Evolutionary conservation across 768 basidiomycete species (phyloP).

Genomic region (Boletus bicolor): DNA sequence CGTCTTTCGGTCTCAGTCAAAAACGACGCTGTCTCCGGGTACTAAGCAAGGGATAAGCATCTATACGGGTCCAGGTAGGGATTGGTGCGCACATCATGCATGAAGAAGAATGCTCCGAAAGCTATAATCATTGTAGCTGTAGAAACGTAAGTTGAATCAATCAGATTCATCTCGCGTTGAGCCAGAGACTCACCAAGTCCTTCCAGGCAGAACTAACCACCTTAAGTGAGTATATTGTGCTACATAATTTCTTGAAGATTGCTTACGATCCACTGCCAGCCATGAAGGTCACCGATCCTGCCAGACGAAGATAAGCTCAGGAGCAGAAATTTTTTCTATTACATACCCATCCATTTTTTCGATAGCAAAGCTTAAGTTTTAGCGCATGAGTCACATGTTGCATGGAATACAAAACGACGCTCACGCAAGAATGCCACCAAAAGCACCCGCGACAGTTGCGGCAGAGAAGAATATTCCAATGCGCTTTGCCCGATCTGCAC

Average conservation of each 20-base stretch:
- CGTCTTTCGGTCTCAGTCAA: constrained; percentile 43
- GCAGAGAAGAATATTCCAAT: constrained; percentile 63
- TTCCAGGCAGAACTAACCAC: constrained; percentile 31
- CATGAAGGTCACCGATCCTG: constrained; percentile 30
- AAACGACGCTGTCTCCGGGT: constrained; percentile 58
- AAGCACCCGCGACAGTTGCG: constrained; percentile 52
- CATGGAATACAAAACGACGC: constrained; percentile 8
- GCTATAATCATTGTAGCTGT: constrained; percentile 26
- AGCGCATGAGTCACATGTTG: background rate
- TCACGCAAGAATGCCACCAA: constrained; percentile 49
- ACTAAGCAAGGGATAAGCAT: constrained; percentile 30
- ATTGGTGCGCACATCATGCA: constrained; percentile 43
- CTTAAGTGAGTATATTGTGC: constrained; percentile 3
- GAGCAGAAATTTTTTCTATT: background rate
- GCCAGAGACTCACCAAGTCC: constrained; percentile 20
- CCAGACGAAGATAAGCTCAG: background rate
- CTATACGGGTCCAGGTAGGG: constrained; percentile 1
- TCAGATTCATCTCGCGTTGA: background rate
- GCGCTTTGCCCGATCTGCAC: constrained; percentile 53
- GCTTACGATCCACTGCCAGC: constrained; percentile 41
- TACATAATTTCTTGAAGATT: background rate
- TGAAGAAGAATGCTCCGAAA: constrained; percentile 42
- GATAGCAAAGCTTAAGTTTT: constrained; percentile 32
- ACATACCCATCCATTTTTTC: constrained; percentile 34
- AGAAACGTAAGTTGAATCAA: background rate